phyloP scores from a whole-genome alignment of 306 rosid genomes.

The Malus sieversii region DNA sequence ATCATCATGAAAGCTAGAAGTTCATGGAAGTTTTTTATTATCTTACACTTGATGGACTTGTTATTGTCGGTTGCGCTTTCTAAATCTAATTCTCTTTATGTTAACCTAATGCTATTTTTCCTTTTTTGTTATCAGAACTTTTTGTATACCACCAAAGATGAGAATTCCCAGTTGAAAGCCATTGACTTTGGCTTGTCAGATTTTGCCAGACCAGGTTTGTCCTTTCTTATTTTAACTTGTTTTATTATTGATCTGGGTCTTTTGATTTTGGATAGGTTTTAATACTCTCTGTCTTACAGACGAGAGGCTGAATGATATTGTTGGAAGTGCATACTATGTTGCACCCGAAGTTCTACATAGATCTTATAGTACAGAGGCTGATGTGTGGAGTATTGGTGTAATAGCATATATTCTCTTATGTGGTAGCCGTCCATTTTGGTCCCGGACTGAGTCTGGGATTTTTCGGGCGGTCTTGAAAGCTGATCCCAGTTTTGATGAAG shows the following conservation, averaged over 20 bases:
- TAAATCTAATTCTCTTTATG: neutral
- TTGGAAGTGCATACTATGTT: conserved; percentile 97
- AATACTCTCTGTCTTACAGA: conserved; percentile 41
- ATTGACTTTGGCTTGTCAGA: conserved; percentile 97
- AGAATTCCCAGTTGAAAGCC: conserved; percentile 81
- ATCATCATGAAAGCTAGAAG: neutral
- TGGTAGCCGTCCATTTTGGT: conserved; percentile 99
- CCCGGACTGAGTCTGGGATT: conserved; percentile 93
- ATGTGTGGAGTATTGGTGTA: conserved; percentile 96
- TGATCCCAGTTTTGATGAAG: conserved; percentile 89
- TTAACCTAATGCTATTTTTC: neutral
- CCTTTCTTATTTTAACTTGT: conserved; percentile 11
- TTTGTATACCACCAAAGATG: conserved; percentile 75
- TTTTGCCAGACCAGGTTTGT: conserved; percentile 85
- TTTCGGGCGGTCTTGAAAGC: conserved; percentile 93
- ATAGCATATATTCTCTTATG: conserved; percentile 96
- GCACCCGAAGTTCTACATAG: conserved; percentile 99
- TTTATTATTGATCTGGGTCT: conserved; percentile 9
- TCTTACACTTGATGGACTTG: neutral
- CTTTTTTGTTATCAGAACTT: conserved; percentile 55
- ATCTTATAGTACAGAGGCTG: conserved; percentile 90
- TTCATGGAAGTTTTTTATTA: neutral
- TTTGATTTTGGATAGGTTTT: conserved; percentile 15
- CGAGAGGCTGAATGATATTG: conserved; percentile 96
- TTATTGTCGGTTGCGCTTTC: neutral